These are phyloP conservation scores for Pelargonium nanum DNA, from an alignment of 345 rosid genomes.

Conservation along the genomic window DNA sequence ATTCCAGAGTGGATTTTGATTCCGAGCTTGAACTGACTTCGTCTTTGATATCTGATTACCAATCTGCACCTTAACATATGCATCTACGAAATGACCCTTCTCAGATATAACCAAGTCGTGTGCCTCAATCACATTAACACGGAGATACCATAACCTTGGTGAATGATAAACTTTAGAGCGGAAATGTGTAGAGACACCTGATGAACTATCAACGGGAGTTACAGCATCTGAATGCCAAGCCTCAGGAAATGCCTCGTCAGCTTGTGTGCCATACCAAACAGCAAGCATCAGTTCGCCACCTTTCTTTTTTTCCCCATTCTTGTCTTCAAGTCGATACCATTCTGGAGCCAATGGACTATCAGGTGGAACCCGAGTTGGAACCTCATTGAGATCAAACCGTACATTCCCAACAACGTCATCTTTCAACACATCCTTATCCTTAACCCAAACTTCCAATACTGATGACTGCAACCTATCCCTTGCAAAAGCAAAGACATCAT, in stretches of 20 bases:
- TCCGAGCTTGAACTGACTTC: slow-evolving; percentile 40
- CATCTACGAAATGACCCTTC: slow-evolving; percentile 54
- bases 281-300: slow-evolving; percentile 84
- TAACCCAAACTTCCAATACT: slow-evolving; percentile 52
- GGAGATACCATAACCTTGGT: slow-evolving; percentile 86
- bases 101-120: slow-evolving; percentile 61
- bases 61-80: slow-evolving; percentile 50
- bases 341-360: slow-evolving; percentile 95
- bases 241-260: slow-evolving; percentile 87
- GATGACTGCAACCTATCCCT: slow-evolving; percentile 60
- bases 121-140: slow-evolving; percentile 74
- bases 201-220: slow-evolving; percentile 36
- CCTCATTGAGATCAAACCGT: slow-evolving; percentile 50
- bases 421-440: slow-evolving; percentile 62
- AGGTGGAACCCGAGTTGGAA: slow-evolving; percentile 67
- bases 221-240: slow-evolving; percentile 83
- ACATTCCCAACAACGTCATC: slow-evolving; percentile 71
- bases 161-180: slow-evolving; percentile 90
- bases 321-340: slow-evolving; percentile 73
- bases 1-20: slow-evolving; percentile 66
- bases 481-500: slow-evolving; percentile 80
- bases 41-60: slow-evolving; percentile 63
- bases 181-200: slow-evolving; percentile 33
- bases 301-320: slow-evolving; percentile 42
- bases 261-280: slow-evolving; percentile 96